Evolutionary conservation across 805 yeast species (phyloP).

Genomic region (Blastobotrys americana): DNA sequence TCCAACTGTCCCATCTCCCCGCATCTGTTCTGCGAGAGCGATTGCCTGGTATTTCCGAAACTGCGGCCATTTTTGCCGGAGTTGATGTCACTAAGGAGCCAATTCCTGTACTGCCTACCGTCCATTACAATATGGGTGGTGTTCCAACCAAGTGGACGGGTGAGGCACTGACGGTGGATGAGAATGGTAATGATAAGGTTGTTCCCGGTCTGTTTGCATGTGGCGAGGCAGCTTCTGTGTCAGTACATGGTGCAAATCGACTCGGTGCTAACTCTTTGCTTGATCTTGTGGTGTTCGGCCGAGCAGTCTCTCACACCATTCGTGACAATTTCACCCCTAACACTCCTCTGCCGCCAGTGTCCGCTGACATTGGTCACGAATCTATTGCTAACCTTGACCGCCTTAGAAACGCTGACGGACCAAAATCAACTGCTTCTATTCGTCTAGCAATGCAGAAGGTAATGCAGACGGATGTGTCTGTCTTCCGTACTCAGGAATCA

Average conservation of each 20-base stretch:
- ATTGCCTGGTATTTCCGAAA: slow-evolving; percentile 98
- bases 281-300: slow-evolving; percentile 95
- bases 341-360: slow-evolving; percentile 71
- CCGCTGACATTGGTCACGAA: slow-evolving; percentile 82
- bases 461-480: slow-evolving; percentile 96
- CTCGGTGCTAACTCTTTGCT: slow-evolving; percentile 96
- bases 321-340: slow-evolving; percentile 82
- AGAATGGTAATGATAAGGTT: slow-evolving; percentile 78
- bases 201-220: slow-evolving; percentile 94
- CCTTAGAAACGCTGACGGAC: slow-evolving; percentile 78
- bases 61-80: slow-evolving; percentile 97
- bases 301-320: slow-evolving; percentile 94
- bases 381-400: slow-evolving; percentile 86
- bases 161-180: slow-evolving; percentile 80
- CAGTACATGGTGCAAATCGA: slow-evolving; percentile 99
- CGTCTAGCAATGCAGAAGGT: slow-evolving; percentile 90
- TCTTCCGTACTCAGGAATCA: slow-evolving; percentile 88
- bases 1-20: slow-evolving; percentile 92
- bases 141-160: slow-evolving; percentile 97
- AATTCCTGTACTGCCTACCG: slow-evolving; percentile 96
- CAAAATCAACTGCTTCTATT: slow-evolving; percentile 75
- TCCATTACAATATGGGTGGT: slow-evolving; percentile 99
- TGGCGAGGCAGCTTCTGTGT: slow-evolving; percentile 99
- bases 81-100: slow-evolving; percentile 99
- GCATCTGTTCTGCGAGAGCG: slow-evolving; percentile 87